Conservation (phyloP, 805 yeast species). For the Spathaspora passalidarum region DNA sequence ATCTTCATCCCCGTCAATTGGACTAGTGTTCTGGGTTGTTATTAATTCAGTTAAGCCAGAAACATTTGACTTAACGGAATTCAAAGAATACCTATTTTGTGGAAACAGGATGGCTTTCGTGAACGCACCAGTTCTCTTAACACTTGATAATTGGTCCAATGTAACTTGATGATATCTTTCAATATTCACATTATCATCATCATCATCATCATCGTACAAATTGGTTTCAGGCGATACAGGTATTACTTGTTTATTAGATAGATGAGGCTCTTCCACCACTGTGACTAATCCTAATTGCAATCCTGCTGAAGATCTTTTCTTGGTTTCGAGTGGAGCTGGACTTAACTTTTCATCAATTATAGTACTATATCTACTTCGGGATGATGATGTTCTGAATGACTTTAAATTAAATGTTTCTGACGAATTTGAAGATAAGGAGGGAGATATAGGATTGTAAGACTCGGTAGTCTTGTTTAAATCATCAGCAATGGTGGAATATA, state of each 20-base stretch:
- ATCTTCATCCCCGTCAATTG: slow-evolving; percentile 17
- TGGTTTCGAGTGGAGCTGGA: slow-evolving; percentile 11
- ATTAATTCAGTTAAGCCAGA: slow-evolving; percentile 47
- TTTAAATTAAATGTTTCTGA: slow-evolving; percentile 23
- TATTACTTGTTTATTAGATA: too few relatives aligned
- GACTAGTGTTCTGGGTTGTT: slow-evolving; percentile 43
- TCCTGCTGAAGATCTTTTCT: slow-evolving; percentile 33
- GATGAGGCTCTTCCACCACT: slow-evolving; percentile 29
- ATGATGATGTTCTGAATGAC: slow-evolving; percentile 25
- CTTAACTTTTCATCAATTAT: not conserved
- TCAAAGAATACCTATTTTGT: slow-evolving; percentile 53
- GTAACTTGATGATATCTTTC: slow-evolving; percentile 36
- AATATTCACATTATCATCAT: not conserved
- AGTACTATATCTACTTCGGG: not conserved
- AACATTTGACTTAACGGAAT: slow-evolving; percentile 45
- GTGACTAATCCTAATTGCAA: slow-evolving; percentile 37
- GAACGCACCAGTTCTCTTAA: slow-evolving; percentile 3
- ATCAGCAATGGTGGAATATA: slow-evolving; percentile 26
- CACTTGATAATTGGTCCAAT: slow-evolving; percentile 32
- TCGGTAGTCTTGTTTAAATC: slow-evolving; percentile 22
- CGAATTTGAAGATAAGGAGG: not conserved
- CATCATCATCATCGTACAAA: too few relatives aligned
- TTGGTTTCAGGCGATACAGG: too few relatives aligned
- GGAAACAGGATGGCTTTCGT: slow-evolving; percentile 6
- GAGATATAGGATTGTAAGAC: not conserved